phyloP scores from a whole-genome alignment of 2,329 filamentous ascomycete genomes.

The Lasiodiplodia sp. region DNA sequence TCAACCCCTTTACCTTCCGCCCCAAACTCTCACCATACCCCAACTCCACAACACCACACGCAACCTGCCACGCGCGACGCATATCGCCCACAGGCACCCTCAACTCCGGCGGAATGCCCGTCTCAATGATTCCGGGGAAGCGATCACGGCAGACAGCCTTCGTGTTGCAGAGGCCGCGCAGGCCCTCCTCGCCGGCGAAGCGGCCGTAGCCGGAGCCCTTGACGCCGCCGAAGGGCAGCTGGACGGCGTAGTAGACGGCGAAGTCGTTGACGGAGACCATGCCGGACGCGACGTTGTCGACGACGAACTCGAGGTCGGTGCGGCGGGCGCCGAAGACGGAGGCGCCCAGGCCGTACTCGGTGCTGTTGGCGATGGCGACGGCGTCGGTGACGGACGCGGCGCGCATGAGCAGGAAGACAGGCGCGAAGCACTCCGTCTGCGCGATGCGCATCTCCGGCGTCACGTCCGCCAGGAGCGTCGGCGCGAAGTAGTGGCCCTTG shows the following conservation, averaged over 20 bases:
- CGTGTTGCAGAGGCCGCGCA: slow-evolving; percentile 82
- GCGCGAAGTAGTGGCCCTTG: slow-evolving; percentile 87
- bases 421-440: slow-evolving; percentile 90
- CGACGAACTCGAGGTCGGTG: slow-evolving; percentile 68
- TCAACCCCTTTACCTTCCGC: slow-evolving; percentile 50
- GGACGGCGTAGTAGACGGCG: slow-evolving; percentile 89
- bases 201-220: slow-evolving; percentile 87
- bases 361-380: slow-evolving; percentile 81
- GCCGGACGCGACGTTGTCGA: slow-evolving; percentile 75
- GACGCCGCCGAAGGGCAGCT: slow-evolving; percentile 93
- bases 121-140: slow-evolving; percentile 65
- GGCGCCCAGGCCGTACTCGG: slow-evolving; percentile 84
- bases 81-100: slow-evolving; percentile 74
- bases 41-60: slow-evolving; percentile 56
- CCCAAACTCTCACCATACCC: slow-evolving; percentile 54
- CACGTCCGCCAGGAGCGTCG: slow-evolving; percentile 91
- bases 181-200: slow-evolving; percentile 89
- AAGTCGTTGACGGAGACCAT: slow-evolving; percentile 98
- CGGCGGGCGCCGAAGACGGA: slow-evolving; percentile 80
- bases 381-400: slow-evolving; percentile 71
- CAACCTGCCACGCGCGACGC: slow-evolving; percentile 50
- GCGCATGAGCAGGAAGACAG: slow-evolving; percentile 85
- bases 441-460: slow-evolving; percentile 86
- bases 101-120: slow-evolving; percentile 79
- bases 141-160: slow-evolving; percentile 88